phyloP scores from a whole-genome alignment of 148 eudicot genomes.

The Rhododendron ferrugineum region DNA sequence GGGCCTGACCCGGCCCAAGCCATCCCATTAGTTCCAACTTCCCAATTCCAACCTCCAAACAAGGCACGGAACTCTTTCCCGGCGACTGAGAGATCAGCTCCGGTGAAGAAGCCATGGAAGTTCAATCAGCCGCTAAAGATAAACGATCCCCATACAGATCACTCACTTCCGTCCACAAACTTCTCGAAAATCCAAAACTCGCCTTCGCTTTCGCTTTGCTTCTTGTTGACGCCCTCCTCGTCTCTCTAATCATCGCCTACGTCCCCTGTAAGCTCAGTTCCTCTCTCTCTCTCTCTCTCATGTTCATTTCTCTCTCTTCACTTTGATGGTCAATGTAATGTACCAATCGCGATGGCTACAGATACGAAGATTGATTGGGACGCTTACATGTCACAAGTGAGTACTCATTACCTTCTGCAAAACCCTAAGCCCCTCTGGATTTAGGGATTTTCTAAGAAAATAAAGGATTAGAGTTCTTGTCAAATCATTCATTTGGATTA shows the following conservation, averaged over 20 bases:
- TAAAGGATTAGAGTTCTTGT: too few species aligned
- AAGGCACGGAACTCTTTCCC: neutral
- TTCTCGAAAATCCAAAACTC: constrained; percentile 23
- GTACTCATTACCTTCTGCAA: constrained; percentile 13
- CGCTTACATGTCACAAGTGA: constrained; percentile 92
- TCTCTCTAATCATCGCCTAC: constrained; percentile 55
- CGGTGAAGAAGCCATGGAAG: constrained; percentile 19
- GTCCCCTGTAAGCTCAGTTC: constrained; percentile 62
- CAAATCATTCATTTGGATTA: too few species aligned
- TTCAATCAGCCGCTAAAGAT: constrained; percentile 4
- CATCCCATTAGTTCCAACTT: neutral
- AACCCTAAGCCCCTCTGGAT: neutral
- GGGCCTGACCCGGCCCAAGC: neutral
- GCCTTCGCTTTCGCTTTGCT: constrained; percentile 51
- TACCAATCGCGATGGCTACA: constrained; percentile 18
- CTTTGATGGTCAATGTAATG: neutral
- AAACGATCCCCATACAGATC: constrained; percentile 5
- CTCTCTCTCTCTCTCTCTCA: neutral
- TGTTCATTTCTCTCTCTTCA: neutral
- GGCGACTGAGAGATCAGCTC: constrained; percentile 10
- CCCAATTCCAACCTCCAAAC: constrained; percentile 2
- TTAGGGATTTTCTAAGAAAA: neutral
- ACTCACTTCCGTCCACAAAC: neutral
- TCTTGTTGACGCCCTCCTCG: constrained; percentile 49
- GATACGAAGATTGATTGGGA: constrained; percentile 98